phyloP scores from a whole-genome alignment of 2,329 filamentous ascomycete species.

The Neobulgaria alba region DNA sequence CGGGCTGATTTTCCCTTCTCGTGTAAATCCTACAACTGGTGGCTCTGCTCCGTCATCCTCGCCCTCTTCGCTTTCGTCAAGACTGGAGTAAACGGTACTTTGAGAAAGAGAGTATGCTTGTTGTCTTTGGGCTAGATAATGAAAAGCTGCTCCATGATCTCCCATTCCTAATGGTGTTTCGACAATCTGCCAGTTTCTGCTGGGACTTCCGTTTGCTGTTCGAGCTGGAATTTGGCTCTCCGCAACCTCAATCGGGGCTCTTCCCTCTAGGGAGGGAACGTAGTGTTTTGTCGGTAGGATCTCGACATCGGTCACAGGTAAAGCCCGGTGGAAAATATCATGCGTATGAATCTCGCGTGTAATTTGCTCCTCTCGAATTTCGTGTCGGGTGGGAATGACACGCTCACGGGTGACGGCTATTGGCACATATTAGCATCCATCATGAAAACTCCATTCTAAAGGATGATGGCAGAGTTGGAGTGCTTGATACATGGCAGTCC shows the following conservation, averaged over 20 bases:
- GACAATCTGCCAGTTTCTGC: slow-evolving; percentile 11
- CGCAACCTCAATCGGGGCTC: slow-evolving; percentile 36
- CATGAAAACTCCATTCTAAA: background rate
- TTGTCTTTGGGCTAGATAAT: slow-evolving; percentile 1
- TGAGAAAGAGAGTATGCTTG: background rate
- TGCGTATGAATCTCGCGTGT: slow-evolving; percentile 46
- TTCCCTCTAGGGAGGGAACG: slow-evolving; percentile 29
- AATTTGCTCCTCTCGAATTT: slow-evolving; percentile 39
- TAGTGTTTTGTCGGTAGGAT: slow-evolving; percentile 44
- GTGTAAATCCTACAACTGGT: slow-evolving; percentile 11
- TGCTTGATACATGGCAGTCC: slow-evolving; percentile 5
- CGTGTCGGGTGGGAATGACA: slow-evolving; percentile 34
- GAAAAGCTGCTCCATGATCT: background rate
- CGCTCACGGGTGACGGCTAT: slow-evolving; percentile 42
- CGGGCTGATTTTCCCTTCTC: slow-evolving; percentile 6
- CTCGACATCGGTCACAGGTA: slow-evolving; percentile 45
- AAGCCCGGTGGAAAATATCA: slow-evolving; percentile 41
- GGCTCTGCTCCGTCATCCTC: slow-evolving; percentile 10
- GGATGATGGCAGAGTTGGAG: background rate
- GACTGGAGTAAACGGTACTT: background rate
- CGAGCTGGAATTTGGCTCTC: slow-evolving; percentile 33
- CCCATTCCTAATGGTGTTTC: slow-evolving; percentile 5
- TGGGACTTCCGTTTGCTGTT: slow-evolving; percentile 6
- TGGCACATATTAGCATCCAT: slow-evolving; percentile 14
- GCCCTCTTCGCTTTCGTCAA: background rate